Evolutionary conservation across 2,329 filamentous ascomycete species (phyloP), one percentile per base, ranked within the genome.

Genomic region (Fusarium sambucinum): DNA sequence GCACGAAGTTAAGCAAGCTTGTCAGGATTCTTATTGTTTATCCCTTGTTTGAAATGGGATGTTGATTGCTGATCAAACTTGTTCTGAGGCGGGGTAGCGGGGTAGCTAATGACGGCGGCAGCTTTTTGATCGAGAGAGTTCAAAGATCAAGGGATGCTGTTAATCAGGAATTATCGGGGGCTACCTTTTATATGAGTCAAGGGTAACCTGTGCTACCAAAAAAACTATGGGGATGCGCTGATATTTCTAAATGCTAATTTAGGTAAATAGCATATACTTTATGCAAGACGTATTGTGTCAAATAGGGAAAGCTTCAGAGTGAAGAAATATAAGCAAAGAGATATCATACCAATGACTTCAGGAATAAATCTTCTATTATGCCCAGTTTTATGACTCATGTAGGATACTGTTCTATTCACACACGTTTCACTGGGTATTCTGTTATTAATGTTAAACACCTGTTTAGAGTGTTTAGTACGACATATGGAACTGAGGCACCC

Each of bases 11-110:
- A 30, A 21, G n/a, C 17, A 30, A 21, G 41, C 12, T 61, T 52
- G 40, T 30, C 27, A 40, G 47, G 25, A 32, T 33, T 37, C 32
- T 29, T 38, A 27, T 55, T 38, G 58, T 46, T 32, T 25, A 47
- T 58, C 47, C 35, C 45, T 50, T 54, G 37, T 40, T 53, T 57
- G 33, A 6, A 38, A 38, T 21, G n/a, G n/a, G 45, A 47, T 45
- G 44, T 63, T 66, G 60, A 59, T 72, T 61, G 69, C 56, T 67
- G 62, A 50, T 71, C 66, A 68, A 69, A 55, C 54, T 67, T 55
- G 66, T 52, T 67, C 37, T 40, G 47, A 74, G 77, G 77, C 76
- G 77, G 77, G 77, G 77, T 79, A 79, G 77, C 76, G 77, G 77
- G 77, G 77, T 78, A 76, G 69, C 60, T 74, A 68, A 70, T 70